These are phyloP conservation scores for Astragalus membranaceus DNA, from an alignment of 306 rosid genomes.

Conservation along the genomic window DNA sequence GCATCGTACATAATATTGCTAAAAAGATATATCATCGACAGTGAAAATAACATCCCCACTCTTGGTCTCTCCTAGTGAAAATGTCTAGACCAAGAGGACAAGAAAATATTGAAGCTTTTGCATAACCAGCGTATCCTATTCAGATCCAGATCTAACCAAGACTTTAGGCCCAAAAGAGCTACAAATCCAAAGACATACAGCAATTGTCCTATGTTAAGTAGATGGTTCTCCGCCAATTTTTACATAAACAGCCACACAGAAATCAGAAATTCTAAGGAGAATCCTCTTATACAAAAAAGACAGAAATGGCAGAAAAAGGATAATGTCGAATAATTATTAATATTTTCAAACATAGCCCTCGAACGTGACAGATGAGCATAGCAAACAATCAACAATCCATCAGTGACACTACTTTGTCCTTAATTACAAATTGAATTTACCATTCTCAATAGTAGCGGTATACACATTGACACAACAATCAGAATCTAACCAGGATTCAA, in stretches of 20 bases:
- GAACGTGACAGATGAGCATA: not conserved
- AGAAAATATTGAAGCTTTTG: not conserved
- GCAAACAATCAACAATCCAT: not conserved
- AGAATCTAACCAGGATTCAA: not conserved
- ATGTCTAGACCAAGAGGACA: not conserved
- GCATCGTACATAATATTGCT: not conserved
- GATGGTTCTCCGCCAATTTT: not conserved
- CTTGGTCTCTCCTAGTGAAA: not conserved
- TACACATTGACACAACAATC: not conserved
- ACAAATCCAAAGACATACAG: conserved; percentile 2
- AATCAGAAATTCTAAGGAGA: not conserved
- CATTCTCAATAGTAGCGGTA: not conserved
- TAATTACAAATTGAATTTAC: not conserved
- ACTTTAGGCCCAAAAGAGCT: not conserved
- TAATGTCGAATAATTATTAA: not conserved
- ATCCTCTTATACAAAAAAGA: not conserved
- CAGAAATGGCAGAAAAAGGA: not conserved
- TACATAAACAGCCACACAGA: not conserved
- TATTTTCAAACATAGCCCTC: not conserved
- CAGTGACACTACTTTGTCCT: conserved; percentile 5
- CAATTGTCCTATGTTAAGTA: not conserved
- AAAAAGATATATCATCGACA: not conserved
- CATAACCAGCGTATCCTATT: not conserved
- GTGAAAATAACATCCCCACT: not conserved
- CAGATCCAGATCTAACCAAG: not conserved